Conservation (phyloP, 1,284 basidiomycete genomes). For the Gastroboletus turbinatus region DNA sequence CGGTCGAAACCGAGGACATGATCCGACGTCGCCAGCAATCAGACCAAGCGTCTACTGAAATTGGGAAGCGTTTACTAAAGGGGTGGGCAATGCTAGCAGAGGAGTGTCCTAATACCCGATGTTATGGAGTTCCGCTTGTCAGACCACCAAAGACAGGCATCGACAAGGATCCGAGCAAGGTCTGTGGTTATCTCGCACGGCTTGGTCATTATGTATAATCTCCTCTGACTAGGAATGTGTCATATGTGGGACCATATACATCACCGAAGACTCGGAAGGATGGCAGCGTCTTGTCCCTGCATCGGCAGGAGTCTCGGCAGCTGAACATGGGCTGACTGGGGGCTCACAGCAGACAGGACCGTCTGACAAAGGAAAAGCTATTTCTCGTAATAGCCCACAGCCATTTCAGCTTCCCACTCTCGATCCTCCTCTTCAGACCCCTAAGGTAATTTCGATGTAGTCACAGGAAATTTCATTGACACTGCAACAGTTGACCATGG, state of each 20-base stretch:
- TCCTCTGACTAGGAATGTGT: constrained; percentile 66
- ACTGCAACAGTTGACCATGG: constrained; percentile 20
- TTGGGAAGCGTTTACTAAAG: constrained; percentile 70
- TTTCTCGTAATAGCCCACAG: constrained; percentile 27
- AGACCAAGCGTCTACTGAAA: constrained; percentile 73
- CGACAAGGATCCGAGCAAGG: constrained; percentile 65
- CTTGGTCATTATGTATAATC: constrained; percentile 9
- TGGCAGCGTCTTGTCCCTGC: constrained; percentile 47
- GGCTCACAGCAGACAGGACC: constrained; percentile 8
- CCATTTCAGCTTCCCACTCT: constrained; percentile 35
- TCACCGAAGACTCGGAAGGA: constrained; percentile 54
- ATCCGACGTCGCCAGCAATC: constrained; percentile 73
- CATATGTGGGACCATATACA: constrained; percentile 63
- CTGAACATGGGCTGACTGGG: constrained; percentile 5
- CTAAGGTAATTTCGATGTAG: constrained; percentile 24
- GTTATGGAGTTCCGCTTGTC: constrained; percentile 74
- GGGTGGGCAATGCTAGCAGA: constrained; percentile 86
- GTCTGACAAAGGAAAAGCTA: constrained; percentile 9
- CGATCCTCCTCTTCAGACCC: constrained; percentile 29
- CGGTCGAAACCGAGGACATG: constrained; percentile 62
- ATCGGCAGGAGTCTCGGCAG: constrained; percentile 9
- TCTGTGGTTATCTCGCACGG: constrained; percentile 27
- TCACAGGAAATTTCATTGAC: constrained; percentile 12
- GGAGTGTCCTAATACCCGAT: constrained; percentile 66
- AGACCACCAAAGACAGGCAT: constrained; percentile 64